Percentiles rank a stretch among this genome's conserved stretches.
These are phyloP conservation scores for Colletotrichum sp. DNA, from an alignment of 2,329 filamentous ascomycete genomes.

Conservation along the genomic window DNA sequence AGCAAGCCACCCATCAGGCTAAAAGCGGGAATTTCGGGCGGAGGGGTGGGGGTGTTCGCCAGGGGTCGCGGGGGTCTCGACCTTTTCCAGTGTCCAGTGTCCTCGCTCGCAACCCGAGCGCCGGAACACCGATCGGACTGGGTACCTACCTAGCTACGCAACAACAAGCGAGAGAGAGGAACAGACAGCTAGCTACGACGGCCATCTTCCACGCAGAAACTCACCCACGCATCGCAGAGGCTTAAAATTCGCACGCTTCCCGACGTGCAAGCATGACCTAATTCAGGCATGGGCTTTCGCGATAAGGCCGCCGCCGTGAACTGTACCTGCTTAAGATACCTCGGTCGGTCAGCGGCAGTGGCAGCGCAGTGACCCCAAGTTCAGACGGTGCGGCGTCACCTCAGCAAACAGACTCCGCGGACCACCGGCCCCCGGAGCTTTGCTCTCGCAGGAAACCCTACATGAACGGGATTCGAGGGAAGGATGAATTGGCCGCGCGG, in stretches of 20 bases:
- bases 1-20: neutral
- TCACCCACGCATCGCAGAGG: neutral
- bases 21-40: constrained; percentile 6
- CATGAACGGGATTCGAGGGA: neutral
- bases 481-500: neutral
- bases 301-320: neutral
- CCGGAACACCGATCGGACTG: neutral
- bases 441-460: neutral
- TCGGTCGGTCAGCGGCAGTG: neutral
- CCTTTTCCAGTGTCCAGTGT: neutral
- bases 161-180: neutral
- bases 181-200: too few relatives aligned
- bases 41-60: neutral
- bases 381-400: neutral
- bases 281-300: accelerated
- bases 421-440: neutral
- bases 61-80: neutral
- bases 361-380: neutral
- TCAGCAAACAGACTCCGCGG: neutral
- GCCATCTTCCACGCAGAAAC: neutral
- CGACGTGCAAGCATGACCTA: neutral
- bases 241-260: accelerated
- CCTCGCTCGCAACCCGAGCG: neutral
- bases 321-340: too few relatives aligned
- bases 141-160: neutral